Evolutionary conservation across 2,329 filamentous ascomycete genomes (phyloP).

Genomic region (Ophiosphaerella herpotricha): DNA sequence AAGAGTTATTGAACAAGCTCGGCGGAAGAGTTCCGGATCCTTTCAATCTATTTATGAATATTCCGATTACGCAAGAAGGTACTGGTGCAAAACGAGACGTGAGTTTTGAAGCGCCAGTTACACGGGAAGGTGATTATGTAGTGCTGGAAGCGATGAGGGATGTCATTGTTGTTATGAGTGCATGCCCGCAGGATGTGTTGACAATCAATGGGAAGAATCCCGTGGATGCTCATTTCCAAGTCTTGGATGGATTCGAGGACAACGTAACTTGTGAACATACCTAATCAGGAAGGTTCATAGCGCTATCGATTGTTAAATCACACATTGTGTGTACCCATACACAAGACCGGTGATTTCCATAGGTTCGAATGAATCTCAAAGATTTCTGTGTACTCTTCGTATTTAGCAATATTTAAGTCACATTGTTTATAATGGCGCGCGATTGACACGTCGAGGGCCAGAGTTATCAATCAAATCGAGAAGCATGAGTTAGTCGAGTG

Average conservation of each 20-base stretch:
- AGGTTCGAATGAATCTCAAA: too few species aligned
- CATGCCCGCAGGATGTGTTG: slow-evolving; percentile 53
- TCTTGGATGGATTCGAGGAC: slow-evolving; percentile 14
- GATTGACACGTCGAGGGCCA: too few species aligned
- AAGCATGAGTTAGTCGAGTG: neutral
- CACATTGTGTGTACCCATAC: too few species aligned
- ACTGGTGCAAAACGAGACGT: slow-evolving; percentile 38
- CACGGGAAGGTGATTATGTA: slow-evolving; percentile 51
- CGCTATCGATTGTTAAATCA: neutral
- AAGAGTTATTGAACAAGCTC: slow-evolving; percentile 25
- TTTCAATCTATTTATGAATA: slow-evolving; percentile 52
- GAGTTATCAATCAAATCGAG: too few species aligned
- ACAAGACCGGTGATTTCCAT: too few species aligned
- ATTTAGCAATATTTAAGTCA: too few species aligned
- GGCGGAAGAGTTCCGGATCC: slow-evolving; percentile 39
- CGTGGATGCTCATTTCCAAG: slow-evolving; percentile 51
- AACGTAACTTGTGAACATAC: neutral
- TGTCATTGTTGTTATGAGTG: slow-evolving; percentile 54
- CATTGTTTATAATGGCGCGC: too few species aligned
- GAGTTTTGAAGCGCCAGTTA: slow-evolving; percentile 48
- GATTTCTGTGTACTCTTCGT: too few species aligned
- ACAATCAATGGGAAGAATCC: slow-evolving; percentile 50
- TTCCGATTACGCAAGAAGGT: slow-evolving; percentile 49
- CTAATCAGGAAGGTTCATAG: neutral
- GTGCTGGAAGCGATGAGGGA: slow-evolving; percentile 51